Evolutionary conservation across 768 basidiomycete genomes (phyloP), one percentile per base, ranked within the genome.

Genomic region (Amanita rimosa): DNA sequence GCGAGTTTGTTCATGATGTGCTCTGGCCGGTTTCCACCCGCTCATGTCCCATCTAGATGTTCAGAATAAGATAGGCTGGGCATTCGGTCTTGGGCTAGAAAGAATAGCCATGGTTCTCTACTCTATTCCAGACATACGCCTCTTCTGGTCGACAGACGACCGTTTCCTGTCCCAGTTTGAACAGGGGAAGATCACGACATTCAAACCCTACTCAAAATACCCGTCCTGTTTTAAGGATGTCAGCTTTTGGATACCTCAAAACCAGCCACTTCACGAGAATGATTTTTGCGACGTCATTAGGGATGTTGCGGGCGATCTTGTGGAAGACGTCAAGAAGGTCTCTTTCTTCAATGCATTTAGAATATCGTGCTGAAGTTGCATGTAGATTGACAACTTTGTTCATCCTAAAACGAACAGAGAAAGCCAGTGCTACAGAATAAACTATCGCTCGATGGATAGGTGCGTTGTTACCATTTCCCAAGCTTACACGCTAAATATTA

Each of bases 101-200:
- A 80, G 96, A 27, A 94, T 98, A 54, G 92, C 94, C 13, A 99
- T 99, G 96, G 81, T 98, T 52, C 78, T 99, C 41, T 98, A 85
- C 68, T 84, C 83, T 11, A 95, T 99, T 46, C 96, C 95, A 7
- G 96, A 99, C 63, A 98, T 99, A 61, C 85, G 96, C 14, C 71
- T 99, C 11, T 99, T 99, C 74, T 99, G 96, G 96, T 93, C 93
- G 2, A 66, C 68, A 43, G 96, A 99, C 59, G 58, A 75, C 14
- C 83, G 94, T 10, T 99, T 99, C 74, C 68, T 85, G 22, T 74
- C 78, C 10, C 96, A 99, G 57, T 99, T 99, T 64, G 64, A 71
- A 35, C 69, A 76, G 38, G 89, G 84, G 7, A 64, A 80, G 52
- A 86, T 99, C 55, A 78, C 74, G 9, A 75, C 79, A 1, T 99